These are phyloP conservation scores for Curvularia spicifera DNA, from an alignment of 2,329 filamentous ascomycete genomes.

Conservation along the genomic window DNA sequence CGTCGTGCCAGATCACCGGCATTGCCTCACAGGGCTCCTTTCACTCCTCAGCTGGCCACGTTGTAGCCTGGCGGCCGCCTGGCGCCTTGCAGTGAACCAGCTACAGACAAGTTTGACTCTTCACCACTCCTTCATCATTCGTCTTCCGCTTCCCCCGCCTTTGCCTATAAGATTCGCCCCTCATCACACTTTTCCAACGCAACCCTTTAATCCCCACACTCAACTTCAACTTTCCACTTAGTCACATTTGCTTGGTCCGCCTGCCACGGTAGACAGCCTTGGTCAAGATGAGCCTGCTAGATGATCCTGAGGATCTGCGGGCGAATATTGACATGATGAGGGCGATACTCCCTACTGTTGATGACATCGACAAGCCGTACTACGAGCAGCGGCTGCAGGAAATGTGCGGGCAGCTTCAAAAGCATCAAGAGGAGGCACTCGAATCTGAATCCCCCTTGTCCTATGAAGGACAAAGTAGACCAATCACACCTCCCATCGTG, in stretches of 20 bases:
- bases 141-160: neutral
- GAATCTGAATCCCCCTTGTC: neutral
- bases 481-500: slow-evolving; percentile 7
- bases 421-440: neutral
- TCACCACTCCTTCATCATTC: slow-evolving; percentile 3
- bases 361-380: slow-evolving; percentile 4
- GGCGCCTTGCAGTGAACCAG: slow-evolving; percentile 8
- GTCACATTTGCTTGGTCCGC: neutral
- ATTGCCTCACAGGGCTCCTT: slow-evolving; percentile 14
- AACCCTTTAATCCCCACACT: neutral
- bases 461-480: neutral
- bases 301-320: slow-evolving; percentile 3
- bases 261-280: neutral
- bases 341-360: slow-evolving; percentile 6
- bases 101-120: slow-evolving; percentile 3
- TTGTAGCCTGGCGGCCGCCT: slow-evolving; percentile 12
- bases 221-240: neutral
- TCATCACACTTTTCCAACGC: slow-evolving; percentile 1
- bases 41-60: slow-evolving; percentile 7
- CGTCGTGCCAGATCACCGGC: slow-evolving; percentile 14
- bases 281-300: slow-evolving; percentile 3
- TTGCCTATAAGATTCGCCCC: slow-evolving; percentile 8
- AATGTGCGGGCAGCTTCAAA: slow-evolving; percentile 1
- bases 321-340: slow-evolving; percentile 11
- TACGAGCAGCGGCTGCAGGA: slow-evolving; percentile 10